A percentile compares a stretch with the other conserved stretches of the same genome.
Evolutionary conservation across 495 filamentous ascomycete genomes (phyloP).

Genomic region (Parmelia sp.): DNA sequence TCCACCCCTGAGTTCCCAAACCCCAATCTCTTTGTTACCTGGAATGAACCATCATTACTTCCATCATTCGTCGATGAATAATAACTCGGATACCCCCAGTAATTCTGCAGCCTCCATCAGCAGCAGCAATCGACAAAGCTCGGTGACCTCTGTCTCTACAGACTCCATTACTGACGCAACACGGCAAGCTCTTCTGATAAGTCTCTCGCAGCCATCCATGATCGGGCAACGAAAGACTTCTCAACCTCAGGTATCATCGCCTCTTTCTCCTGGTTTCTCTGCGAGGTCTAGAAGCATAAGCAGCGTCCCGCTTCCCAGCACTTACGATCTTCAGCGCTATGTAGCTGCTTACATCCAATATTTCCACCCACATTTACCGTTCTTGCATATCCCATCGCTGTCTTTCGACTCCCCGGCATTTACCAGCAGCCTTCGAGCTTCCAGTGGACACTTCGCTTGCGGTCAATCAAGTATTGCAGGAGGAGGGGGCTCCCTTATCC

Average conservation of each 20-base stretch:
- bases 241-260: slow-evolving; percentile 60
- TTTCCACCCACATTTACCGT: slow-evolving; percentile 92
- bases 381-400: slow-evolving; percentile 86
- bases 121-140: slow-evolving; percentile 57
- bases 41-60: slow-evolving; percentile 37
- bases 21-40: slow-evolving; percentile 23
- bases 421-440: slow-evolving; percentile 50
- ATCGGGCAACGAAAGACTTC: slow-evolving; percentile 65
- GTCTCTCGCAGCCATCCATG: slow-evolving; percentile 74
- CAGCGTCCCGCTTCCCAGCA: slow-evolving; percentile 66
- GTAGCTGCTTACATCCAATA: slow-evolving; percentile 87
- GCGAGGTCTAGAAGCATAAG: slow-evolving; percentile 30
- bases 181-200: slow-evolving; percentile 75
- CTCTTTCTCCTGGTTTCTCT: slow-evolving; percentile 50
- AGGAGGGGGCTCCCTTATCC: slow-evolving; percentile 82
- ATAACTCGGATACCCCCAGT: slow-evolving; percentile 58
- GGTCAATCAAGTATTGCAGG: slow-evolving; percentile 62
- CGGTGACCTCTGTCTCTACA: slow-evolving; percentile 57
- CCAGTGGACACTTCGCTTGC: slow-evolving; percentile 47
- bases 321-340: slow-evolving; percentile 87
- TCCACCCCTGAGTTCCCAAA: slow-evolving; percentile 57
- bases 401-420: slow-evolving; percentile 77
- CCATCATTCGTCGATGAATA: slow-evolving; percentile 45
- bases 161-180: slow-evolving; percentile 92
- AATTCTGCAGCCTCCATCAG: slow-evolving; percentile 53